Conservation (phyloP, 345 rosid genomes). For the Eucalyptus brandiana region DNA sequence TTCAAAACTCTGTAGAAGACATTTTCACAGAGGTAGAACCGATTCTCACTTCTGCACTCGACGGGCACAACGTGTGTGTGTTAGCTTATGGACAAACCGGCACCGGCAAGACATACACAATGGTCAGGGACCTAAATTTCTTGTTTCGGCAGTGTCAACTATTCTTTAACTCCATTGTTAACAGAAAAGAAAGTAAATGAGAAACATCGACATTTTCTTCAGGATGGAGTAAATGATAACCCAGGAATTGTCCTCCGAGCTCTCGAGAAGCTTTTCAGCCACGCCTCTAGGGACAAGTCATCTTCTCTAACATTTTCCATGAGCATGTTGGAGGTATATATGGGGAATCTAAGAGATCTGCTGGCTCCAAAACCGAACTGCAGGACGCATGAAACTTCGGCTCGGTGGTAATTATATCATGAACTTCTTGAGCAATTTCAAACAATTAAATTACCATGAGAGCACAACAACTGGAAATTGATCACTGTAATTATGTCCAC, state of each 20-base stretch:
- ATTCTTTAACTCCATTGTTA: neutral
- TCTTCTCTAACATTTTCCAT: conserved; percentile 50
- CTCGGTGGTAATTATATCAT: conserved; percentile 30
- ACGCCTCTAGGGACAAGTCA: conserved; percentile 27
- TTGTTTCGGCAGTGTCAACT: neutral
- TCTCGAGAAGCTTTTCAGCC: conserved; percentile 51
- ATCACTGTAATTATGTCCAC: neutral
- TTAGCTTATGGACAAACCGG: conserved; percentile 94
- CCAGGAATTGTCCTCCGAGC: conserved; percentile 78
- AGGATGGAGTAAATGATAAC: conserved; percentile 68
- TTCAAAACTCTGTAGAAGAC: conserved; percentile 57
- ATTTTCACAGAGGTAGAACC: conserved; percentile 73
- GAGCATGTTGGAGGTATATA: conserved; percentile 95
- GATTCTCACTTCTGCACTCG: conserved; percentile 78
- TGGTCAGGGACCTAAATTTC: conserved; percentile 30
- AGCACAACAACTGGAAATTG: neutral
- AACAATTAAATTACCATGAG: neutral
- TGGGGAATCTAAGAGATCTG: conserved; percentile 75
- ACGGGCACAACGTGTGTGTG: conserved; percentile 84
- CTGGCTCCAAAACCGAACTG: conserved; percentile 44
- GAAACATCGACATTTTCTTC: neutral
- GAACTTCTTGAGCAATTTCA: neutral
- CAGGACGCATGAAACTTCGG: conserved; percentile 22
- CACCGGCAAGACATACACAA: conserved; percentile 91
- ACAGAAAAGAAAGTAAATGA: neutral